Evolutionary conservation across 1,284 basidiomycete species (phyloP).

Genomic region (Apiotrichum gamsii): DNA sequence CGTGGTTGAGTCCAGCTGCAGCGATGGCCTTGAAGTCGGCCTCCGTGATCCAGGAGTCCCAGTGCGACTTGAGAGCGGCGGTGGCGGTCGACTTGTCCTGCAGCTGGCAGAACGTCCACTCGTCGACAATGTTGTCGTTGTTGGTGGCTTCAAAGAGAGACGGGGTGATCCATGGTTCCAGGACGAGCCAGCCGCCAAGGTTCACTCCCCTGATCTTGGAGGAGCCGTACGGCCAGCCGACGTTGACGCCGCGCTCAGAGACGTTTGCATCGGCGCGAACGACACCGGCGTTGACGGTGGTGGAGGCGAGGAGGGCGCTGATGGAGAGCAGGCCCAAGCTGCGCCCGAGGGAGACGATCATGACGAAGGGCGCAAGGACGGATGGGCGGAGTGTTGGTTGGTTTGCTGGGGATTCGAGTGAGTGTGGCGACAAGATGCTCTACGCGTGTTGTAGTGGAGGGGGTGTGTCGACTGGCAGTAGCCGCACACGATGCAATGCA

Average conservation of each 20-base stretch:
- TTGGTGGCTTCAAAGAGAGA: constrained; percentile 76
- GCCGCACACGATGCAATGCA: no score
- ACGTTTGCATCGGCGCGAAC: constrained; percentile 6
- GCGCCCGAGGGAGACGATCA: neutral
- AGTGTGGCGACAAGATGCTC: no score
- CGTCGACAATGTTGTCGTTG: constrained; percentile 63
- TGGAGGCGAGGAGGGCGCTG: constrained; percentile 6
- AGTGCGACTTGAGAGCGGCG: constrained; percentile 33
- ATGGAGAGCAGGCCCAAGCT: constrained; percentile 1
- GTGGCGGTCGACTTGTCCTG: constrained; percentile 40
- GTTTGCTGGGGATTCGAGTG: no score
- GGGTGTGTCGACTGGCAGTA: no score
- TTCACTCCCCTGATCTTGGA: constrained; percentile 47
- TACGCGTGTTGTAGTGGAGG: no score
- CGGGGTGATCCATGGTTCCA: constrained; percentile 54
- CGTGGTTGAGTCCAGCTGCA: constrained; percentile 67
- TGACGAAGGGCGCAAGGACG: no score
- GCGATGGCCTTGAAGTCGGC: constrained; percentile 77
- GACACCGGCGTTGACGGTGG: neutral
- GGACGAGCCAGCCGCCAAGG: constrained; percentile 43
- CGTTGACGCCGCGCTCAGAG: constrained; percentile 28
- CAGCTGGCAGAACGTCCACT: constrained; percentile 63
- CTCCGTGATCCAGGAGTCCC: constrained; percentile 60
- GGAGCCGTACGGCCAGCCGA: constrained; percentile 29
- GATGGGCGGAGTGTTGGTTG: no score